Base-by-base conservation (phyloP, 352 stramenopile genomes). In the Halophytophthora polymorphica region DNA sequence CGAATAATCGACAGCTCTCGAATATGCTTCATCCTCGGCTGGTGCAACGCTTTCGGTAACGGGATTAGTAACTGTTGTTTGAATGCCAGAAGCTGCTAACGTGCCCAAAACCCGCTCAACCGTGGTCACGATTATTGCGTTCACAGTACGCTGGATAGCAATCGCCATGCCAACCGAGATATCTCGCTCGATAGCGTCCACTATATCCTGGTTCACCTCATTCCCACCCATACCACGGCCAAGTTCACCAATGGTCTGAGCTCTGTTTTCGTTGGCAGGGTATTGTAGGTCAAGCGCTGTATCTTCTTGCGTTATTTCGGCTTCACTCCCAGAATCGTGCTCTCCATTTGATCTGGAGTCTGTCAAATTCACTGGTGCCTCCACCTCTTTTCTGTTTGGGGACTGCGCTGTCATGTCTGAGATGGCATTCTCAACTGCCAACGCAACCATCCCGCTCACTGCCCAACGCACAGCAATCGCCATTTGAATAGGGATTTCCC, bases 391-490 rank as follows among this genome's bases (percentile, higher is more conserved):
- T 7, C 12, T 7, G 2, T 25, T 14, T 25, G 39, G 23, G 6
- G 22, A 44, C 2, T n/a, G 44, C 13, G 49, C n/a, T 28, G 54
- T 28, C 36, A 43, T 53, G 17, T 51, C 48, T 21, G 45, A 19
- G n/a, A 73, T 47, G 12, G 62, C 50, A 23, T 71, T 68, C 28
- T 75, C 62, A 15, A 75, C 58, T 23, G 63, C 66, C 7, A 79
- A 37, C n/a, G 62, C 59, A 36, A 83, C 64, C 37, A 83, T 66
- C 2, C 59, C 66, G 29, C 67, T 65, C 12, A 83, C 64, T 11
- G 66, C 66, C 46, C 54, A 68, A 35, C 66, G 58, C 36, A 79
- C 70, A 17, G 72, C 69, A 44, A 79, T 73, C n/a, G 61, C 66
- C 66, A 72, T 79, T 51, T 66, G 58, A 45, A 83, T 66, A 21